Conservation (phyloP, 2,329 filamentous ascomycete genomes). For the Chalaropsis thielavioides region DNA sequence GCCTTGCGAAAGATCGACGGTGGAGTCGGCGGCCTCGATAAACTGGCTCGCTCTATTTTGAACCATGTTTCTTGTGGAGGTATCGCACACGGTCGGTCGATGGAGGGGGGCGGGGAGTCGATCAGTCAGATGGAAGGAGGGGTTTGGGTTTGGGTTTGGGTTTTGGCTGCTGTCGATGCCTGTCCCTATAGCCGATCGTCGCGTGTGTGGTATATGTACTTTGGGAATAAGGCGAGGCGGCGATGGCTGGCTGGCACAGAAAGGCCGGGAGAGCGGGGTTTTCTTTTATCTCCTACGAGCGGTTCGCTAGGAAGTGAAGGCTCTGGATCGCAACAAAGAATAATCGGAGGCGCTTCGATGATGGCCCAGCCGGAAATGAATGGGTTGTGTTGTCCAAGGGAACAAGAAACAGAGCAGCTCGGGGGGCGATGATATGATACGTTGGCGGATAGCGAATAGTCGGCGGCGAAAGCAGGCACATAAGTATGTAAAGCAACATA, state of each 20-base stretch:
- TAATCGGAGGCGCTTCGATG: not conserved
- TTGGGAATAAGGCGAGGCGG: not conserved
- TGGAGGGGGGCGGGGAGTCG: not conserved
- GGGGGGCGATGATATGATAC: not conserved
- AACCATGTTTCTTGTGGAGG: constrained; percentile 7
- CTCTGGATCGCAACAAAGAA: not conserved
- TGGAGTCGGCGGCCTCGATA: constrained; percentile 14
- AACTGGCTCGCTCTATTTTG: constrained; percentile 14
- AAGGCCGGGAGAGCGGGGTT: not conserved
- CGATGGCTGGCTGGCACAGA: not conserved
- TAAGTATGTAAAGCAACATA: no score
- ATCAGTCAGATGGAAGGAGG: not conserved
- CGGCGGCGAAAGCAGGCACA: not conserved
- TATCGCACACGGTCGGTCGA: not conserved
- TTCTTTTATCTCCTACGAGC: not conserved
- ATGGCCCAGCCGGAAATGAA: not conserved
- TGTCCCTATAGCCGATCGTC: not conserved
- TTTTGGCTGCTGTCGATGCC: not conserved
- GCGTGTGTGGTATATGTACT: not conserved
- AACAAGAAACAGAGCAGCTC: not conserved
- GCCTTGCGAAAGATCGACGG: constrained; percentile 9
- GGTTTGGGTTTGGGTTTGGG: not conserved
- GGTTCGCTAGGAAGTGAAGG: no score
- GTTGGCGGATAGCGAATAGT: not conserved
- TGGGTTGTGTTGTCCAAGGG: not conserved